These are phyloP conservation scores for Termitomyces sp. DNA, from an alignment of 768 basidiomycete genomes.

Conservation along the genomic window DNA sequence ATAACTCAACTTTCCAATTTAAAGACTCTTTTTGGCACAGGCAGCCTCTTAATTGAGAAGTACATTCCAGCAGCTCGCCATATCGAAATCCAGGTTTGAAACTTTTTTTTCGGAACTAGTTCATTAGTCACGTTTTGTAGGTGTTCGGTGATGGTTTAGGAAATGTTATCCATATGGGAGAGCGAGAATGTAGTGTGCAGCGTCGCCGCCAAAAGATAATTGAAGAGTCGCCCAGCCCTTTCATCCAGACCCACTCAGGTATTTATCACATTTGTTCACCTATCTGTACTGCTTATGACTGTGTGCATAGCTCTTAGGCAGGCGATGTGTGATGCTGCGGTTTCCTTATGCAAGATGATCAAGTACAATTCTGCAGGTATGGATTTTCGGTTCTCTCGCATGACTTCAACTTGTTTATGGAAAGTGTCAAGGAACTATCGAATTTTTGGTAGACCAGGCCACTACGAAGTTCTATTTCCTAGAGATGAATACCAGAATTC, in stretches of 20 bases:
- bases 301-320: constrained; percentile 31
- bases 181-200: constrained; percentile 68
- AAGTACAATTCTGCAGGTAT: constrained; percentile 56
- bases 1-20: not conserved
- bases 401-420: not conserved
- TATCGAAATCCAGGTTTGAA: constrained; percentile 55
- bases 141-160: constrained; percentile 63
- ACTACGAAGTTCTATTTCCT: constrained; percentile 58
- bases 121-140: constrained; percentile 22
- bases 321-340: constrained; percentile 48
- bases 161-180: constrained; percentile 56
- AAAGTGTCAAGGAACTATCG: constrained; percentile 50
- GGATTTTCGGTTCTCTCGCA: not conserved
- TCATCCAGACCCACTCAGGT: constrained; percentile 41
- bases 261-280: constrained; percentile 2
- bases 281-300: not conserved
- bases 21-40: constrained; percentile 37
- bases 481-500: constrained; percentile 68
- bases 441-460: constrained; percentile 54
- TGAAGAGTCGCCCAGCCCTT: constrained; percentile 64
- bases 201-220: constrained; percentile 69
- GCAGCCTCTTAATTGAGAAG: constrained; percentile 53
- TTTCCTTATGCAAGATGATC: constrained; percentile 40
- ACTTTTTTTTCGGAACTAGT: not conserved
- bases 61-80: constrained; percentile 54